Base-by-base conservation (phyloP, 148 eudicot species). In the Chenopodium album region DNA sequence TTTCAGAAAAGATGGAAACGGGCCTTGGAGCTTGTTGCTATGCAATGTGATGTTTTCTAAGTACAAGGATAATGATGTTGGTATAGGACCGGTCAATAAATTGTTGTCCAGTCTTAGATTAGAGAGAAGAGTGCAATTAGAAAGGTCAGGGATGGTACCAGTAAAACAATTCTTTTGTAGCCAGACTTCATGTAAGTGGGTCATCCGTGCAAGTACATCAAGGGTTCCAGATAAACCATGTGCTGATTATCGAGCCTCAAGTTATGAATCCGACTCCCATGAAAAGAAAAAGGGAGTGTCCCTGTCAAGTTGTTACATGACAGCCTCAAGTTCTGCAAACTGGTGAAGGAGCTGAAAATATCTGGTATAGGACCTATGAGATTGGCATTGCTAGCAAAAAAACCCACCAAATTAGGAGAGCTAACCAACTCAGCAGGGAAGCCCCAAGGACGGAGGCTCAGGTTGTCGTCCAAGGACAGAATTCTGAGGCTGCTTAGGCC, bases 91-190 rank as follows among this genome's bases (percentile, higher is more conserved):
- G 1, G 89, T 88, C 13, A 92, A 81, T 17, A 60, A 77, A 73
- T 91, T 91, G 29, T 89, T 92, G 50, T 92, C 76, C 2, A 71
- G 75, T 71, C 46, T 52, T 44, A 92, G 83, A 84, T 89, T 92
- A 29, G 82, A 82, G 17, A 92, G 16, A 19, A 66, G 71, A 1
- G 74, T 56, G 29, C 89, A 87, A 10, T 71, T 78, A 0, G 90
- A 84, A n/a, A 92, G 74, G 76, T 91, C 90, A 11, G 94, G 97
- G 37, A 92, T 80, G 4, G 82, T 60, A 2, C 92, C 92, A 6
- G 87, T 79, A 62, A 92, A 90, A 14, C 48, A n/a, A 78, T 92
- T 92, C 4, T 77, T 87, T 6, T 90, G 90, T 4, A 92, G 76
- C 94, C 94, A 92, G 16, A 88, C 86, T 71, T 89, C 85, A 2